Conservation (phyloP, 495 filamentous ascomycete species). For the Neurospora sp. region DNA sequence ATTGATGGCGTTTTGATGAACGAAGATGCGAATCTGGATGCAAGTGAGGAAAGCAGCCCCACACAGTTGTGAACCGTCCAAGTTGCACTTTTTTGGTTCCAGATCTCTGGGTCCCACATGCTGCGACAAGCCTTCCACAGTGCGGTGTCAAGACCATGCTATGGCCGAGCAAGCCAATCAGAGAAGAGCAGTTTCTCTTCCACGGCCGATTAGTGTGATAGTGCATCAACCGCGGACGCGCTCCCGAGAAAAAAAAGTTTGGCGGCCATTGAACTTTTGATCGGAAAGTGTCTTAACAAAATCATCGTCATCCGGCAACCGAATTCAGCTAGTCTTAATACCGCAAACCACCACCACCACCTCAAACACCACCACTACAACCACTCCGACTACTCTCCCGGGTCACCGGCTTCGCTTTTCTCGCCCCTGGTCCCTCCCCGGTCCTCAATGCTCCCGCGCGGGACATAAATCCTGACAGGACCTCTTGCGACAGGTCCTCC, state of each 20-base stretch:
- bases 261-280: neutral
- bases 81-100: neutral
- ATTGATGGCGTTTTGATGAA: neutral
- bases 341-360: neutral
- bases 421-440: neutral
- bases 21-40: neutral
- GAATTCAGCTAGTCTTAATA: neutral
- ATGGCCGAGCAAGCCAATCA: neutral
- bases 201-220: neutral
- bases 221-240: neutral
- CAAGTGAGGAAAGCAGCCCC: neutral
- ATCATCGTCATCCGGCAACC: neutral
- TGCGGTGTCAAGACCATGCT: neutral
- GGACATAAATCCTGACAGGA: constrained; percentile 1
- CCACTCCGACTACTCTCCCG: no score
- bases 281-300: neutral
- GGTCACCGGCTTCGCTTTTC: neutral
- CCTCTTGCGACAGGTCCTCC: neutral
- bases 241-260: neutral
- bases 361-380: no score
- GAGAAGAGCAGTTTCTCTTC: neutral
- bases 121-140: neutral
- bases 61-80: neutral
- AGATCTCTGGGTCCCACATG: neutral
- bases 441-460: neutral